A percentile compares a stretch with the other conserved stretches of the same genome.
Conservation (phyloP, 495 filamentous ascomycete species). For the Aspergillus panamensis region DNA sequence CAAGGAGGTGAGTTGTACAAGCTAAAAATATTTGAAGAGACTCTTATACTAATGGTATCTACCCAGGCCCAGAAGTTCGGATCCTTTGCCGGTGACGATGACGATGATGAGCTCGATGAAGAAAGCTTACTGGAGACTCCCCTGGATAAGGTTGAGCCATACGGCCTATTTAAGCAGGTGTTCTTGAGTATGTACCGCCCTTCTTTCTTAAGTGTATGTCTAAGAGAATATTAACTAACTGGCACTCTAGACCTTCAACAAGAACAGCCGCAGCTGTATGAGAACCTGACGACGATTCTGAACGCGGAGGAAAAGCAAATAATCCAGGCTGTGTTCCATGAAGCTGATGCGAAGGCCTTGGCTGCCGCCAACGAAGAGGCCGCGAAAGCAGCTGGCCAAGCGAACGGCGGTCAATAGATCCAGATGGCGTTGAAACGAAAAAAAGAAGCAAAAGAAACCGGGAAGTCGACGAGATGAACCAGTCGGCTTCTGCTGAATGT, state of each 20-base stretch:
- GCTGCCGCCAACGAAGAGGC: slow-evolving; percentile 32
- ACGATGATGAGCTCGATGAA: slow-evolving; percentile 81
- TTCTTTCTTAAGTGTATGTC: background rate
- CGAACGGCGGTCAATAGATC: slow-evolving; percentile 39
- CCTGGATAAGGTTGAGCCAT: slow-evolving; percentile 91
- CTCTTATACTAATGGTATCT: slow-evolving; percentile 16
- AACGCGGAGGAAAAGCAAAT: slow-evolving; percentile 76
- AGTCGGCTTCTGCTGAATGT: slow-evolving; percentile 13
- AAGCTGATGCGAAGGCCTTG: slow-evolving; percentile 64
- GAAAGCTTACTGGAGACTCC: slow-evolving; percentile 89
- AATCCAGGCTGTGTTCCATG: slow-evolving; percentile 73
- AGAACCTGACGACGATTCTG: slow-evolving; percentile 72
- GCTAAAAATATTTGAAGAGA: background rate
- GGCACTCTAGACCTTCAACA: slow-evolving; percentile 70
- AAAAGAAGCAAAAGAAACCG: slow-evolving; percentile 3
- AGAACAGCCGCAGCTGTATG: slow-evolving; percentile 86
- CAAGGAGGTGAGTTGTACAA: slow-evolving; percentile 60
- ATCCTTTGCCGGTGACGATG: slow-evolving; percentile 66
- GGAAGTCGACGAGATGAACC: slow-evolving; percentile 21
- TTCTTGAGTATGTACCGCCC: slow-evolving; percentile 80
- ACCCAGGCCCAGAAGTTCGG: slow-evolving; percentile 76
- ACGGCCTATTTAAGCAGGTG: slow-evolving; percentile 76
- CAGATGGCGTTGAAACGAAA: background rate
- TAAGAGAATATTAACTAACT: slow-evolving; percentile 18
- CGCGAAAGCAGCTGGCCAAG: slow-evolving; percentile 37